Base-by-base conservation (phyloP, 2,329 filamentous ascomycete genomes). In the Periconia sp. region DNA sequence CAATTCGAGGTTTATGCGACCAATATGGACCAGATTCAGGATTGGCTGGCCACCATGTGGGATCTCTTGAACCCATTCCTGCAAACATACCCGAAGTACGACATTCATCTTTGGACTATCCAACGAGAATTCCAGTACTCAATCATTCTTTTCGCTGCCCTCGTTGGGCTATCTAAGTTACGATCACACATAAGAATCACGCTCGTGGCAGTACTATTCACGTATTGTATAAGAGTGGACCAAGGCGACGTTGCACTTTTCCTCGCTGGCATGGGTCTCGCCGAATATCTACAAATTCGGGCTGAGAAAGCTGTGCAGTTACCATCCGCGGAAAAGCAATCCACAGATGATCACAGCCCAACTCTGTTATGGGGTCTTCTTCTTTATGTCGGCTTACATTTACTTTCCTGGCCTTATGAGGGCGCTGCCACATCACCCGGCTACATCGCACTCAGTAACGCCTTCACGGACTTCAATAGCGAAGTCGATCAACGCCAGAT, bases 341-440 rank as follows among this genome's bases (percentile, higher is more conserved):
- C 31, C 14, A 35, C 42, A 7, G 30, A 23, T 17, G 47, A 23
- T 20, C 52, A 42, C 8, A 35, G 13, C 15, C 47, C 52, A 20
- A 33, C 46, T 10, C 31, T 49, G 3, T 33, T 33, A 1, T 54
- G 54, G 57, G 31, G 35, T 5, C 20, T 48, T 31, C 77, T 77
- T 52, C 77, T 77, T 52, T 59, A 82, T 17, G 23, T 78, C 2
- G 79, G 76, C 11, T 71, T 86, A 8, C 85, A 82, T 61, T 68
- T 85, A 8, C 78, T 76, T 71, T 81, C 69, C 10, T 76, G 75
- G 55, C 79, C 79, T 3, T 76, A 80, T 53, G 66, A 72, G 14
- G 72, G 72, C 40, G 64, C 70, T 17, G 69, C 74, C 17, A 64
- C 64, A 19, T 81, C 81, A 0, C 82, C 81, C 1, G 82, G 83